Evolutionary conservation across 805 yeast genomes (phyloP).

Genomic region (Starmerella apis): DNA sequence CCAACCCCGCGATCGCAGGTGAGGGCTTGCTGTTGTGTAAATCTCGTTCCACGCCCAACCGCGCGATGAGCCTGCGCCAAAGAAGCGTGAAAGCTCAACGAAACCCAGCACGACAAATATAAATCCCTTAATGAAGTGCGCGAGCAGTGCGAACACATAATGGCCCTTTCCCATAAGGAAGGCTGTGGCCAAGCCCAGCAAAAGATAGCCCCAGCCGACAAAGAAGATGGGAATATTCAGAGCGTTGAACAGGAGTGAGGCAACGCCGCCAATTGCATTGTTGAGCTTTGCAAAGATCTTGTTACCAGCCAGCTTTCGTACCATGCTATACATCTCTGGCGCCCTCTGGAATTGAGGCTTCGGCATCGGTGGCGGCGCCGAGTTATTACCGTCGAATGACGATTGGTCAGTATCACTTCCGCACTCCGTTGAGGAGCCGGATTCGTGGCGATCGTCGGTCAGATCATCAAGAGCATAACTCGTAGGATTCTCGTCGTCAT

Average conservation of each 20-base stretch:
- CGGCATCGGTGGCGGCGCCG: background rate
- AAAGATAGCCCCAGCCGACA: slow-evolving; percentile 46
- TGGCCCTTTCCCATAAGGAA: slow-evolving; percentile 56
- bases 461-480: slow-evolving; percentile 11
- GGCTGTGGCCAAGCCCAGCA: slow-evolving; percentile 55
- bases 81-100: slow-evolving; percentile 71
- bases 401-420: slow-evolving; percentile 17
- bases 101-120: slow-evolving; percentile 71
- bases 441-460: slow-evolving; percentile 7
- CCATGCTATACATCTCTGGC: slow-evolving; percentile 13
- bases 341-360: background rate
- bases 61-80: slow-evolving; percentile 61
- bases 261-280: slow-evolving; percentile 25
- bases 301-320: slow-evolving; percentile 18
- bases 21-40: slow-evolving; percentile 14
- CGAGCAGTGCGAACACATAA: slow-evolving; percentile 68
- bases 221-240: slow-evolving; percentile 58
- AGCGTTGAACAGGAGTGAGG: slow-evolving; percentile 38
- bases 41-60: slow-evolving; percentile 86
- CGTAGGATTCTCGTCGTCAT: slow-evolving; percentile 7
- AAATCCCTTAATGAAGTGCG: slow-evolving; percentile 94
- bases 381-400: slow-evolving; percentile 9
- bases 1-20: slow-evolving; percentile 18
- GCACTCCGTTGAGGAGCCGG: slow-evolving; percentile 14
- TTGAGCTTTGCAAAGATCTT: slow-evolving; percentile 25